Percentiles rank a stretch among this genome's conserved stretches.
Conservation (phyloP, 75 land plant species). For the Selaginella moellendorffii region DNA sequence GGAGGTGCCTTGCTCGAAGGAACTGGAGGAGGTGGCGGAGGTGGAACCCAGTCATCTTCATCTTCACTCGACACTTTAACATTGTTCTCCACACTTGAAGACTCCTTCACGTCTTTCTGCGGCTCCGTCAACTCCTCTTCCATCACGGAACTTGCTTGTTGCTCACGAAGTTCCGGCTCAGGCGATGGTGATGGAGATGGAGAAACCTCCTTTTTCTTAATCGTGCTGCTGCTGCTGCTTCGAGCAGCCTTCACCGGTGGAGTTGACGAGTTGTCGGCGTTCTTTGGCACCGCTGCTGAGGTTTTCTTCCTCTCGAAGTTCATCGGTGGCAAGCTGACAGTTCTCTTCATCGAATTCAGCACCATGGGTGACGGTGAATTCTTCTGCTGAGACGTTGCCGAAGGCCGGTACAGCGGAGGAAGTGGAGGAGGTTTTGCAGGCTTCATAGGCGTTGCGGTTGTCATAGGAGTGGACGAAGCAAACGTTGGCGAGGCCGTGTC, state of each 20-base stretch:
- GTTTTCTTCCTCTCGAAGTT: not conserved
- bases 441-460: not conserved
- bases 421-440: not conserved
- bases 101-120: not conserved
- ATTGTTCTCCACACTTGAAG: too few species aligned
- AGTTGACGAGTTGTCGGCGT: too few species aligned
- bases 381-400: too few species aligned
- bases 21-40: not conserved
- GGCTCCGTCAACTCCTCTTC: not conserved
- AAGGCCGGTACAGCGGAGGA: too few species aligned
- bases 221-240: too few species aligned
- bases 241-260: too few species aligned
- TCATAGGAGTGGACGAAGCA: not conserved
- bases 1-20: not conserved
- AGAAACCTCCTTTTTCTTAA: not conserved
- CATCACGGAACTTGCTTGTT: not conserved
- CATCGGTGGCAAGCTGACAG: slow-evolving; percentile 1
- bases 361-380: too few species aligned
- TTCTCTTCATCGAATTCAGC: slow-evolving; percentile 3
- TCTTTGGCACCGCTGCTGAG: too few species aligned
- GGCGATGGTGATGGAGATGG: not conserved
- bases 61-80: not conserved
- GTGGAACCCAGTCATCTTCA: not conserved
- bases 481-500: not conserved
- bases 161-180: not conserved